Base-by-base conservation (phyloP, 768 basidiomycete genomes). In the Crucibulum laeve region DNA sequence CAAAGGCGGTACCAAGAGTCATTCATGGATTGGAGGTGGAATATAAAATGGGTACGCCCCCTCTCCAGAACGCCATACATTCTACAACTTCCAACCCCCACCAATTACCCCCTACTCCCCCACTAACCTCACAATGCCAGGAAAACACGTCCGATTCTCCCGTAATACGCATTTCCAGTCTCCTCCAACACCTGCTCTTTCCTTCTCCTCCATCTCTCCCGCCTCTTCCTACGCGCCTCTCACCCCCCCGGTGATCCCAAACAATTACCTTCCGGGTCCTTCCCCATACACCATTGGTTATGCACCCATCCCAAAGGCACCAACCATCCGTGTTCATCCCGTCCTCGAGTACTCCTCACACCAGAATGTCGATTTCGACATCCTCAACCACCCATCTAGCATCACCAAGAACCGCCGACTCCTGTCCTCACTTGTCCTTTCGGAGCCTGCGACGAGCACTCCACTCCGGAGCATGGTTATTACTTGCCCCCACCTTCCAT, bases 401-500 rank as follows among this genome's bases (percentile, higher is more conserved):
- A 54, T 61, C 25, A 44, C 51, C 4, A 51, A 55, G 1, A 47
- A 58, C 14, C 57, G 58, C 18, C 50, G 48, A 17, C 43, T 51
- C 1, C 33, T 64, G 7, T 55, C 58, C 66, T 48, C 39, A 15
- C 46, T 47, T 5, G 48, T 45, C 0, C 53, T 68, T 8, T 47
- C 48, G 17, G 64, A 68, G 48, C 54, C 66, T 0, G 70, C 69
- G 2, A 63, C 62, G 6, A 50, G 50, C n/a, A 67, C 67, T 3
- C 62, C 68, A 11, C 46, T 62, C 15, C 41, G 53, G 1, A 47
- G 33, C 41, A 44, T 72, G 45, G 52, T 48, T 5, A 53, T 72
- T 42, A 51, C 51, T 1, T 50, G 54, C 6, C 55, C 58, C 2
- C 50, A 61, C 23, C 50, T 70, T 17, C 65, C 63, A 1, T 71